These are phyloP conservation scores for Oropetium thomaeum DNA, from an alignment of 176 grass and related monocot genomes.

Conservation along the genomic window DNA sequence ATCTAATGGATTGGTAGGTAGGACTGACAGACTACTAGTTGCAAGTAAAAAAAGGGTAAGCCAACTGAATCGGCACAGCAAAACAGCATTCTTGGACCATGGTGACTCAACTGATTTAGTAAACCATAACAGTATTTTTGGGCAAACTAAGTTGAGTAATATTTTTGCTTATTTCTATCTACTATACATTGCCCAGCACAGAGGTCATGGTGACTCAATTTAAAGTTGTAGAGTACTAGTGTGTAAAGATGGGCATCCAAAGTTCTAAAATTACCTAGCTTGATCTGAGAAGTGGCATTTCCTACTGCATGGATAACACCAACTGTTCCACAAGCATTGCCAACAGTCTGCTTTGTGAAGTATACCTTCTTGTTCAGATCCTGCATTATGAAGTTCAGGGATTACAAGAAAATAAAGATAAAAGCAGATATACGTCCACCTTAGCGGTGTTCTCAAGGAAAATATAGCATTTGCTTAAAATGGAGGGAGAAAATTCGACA, in stretches of 20 bases:
- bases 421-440: background rate
- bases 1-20: background rate
- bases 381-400: conserved; percentile 32
- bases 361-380: conserved; percentile 74
- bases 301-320: conserved; percentile 95
- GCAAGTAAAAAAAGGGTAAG: background rate
- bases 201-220: background rate
- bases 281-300: conserved; percentile 81
- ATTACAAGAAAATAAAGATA: conserved; percentile 15
- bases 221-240: background rate
- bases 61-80: background rate
- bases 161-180: background rate
- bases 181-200: background rate
- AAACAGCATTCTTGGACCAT: background rate
- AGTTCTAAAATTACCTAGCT: conserved; percentile 54
- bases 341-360: conserved; percentile 95
- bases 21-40: background rate
- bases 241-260: background rate
- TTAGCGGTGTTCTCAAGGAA: background rate
- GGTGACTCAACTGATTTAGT: background rate
- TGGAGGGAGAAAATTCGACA: background rate
- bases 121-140: background rate
- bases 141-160: background rate
- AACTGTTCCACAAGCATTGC: conserved; percentile 97
- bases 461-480: background rate